phyloP scores from a whole-genome alignment of 2,329 filamentous ascomycete genomes.

The Lachnellula subtilissima region DNA sequence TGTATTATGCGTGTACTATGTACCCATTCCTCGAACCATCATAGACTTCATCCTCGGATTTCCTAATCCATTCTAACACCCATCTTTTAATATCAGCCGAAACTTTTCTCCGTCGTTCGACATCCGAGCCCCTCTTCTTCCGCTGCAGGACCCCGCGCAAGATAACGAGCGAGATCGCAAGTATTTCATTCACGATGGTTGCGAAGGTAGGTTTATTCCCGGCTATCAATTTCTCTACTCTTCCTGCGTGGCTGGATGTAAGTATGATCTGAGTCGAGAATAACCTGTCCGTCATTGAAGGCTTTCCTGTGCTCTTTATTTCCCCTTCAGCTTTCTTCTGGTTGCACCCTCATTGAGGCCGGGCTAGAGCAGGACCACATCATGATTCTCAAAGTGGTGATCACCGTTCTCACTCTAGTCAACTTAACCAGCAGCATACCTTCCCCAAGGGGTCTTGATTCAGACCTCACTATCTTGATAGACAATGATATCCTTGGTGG shows the following conservation, averaged over 20 bases:
- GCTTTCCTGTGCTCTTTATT: neutral
- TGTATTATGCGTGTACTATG: neutral
- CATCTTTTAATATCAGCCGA: neutral
- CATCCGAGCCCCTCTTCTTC: neutral
- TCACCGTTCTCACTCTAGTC: slow-evolving; percentile 11
- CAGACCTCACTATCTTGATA: slow-evolving; percentile 19
- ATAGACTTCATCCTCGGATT: neutral
- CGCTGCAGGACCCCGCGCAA: slow-evolving; percentile 4
- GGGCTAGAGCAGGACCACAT: neutral
- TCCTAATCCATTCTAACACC: neutral
- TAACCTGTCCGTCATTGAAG: slow-evolving; percentile 13
- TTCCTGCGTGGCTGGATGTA: neutral
- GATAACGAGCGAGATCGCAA: no score
- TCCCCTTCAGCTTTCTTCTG: slow-evolving; percentile 2
- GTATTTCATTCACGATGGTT: slow-evolving; percentile 1
- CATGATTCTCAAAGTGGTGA: slow-evolving; percentile 14
- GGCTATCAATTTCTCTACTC: neutral
- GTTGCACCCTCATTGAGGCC: neutral
- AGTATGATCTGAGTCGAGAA: slow-evolving; percentile 11
- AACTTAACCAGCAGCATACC: slow-evolving; percentile 12
- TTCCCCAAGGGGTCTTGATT: slow-evolving; percentile 16
- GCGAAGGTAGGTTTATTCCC: slow-evolving; percentile 15
- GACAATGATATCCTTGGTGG: slow-evolving; percentile 21
- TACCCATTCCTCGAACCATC: neutral
- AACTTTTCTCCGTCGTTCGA: neutral